These are phyloP conservation scores for Aschersonia sp. DNA, from an alignment of 2,329 filamentous ascomycete genomes.

Conservation along the genomic window DNA sequence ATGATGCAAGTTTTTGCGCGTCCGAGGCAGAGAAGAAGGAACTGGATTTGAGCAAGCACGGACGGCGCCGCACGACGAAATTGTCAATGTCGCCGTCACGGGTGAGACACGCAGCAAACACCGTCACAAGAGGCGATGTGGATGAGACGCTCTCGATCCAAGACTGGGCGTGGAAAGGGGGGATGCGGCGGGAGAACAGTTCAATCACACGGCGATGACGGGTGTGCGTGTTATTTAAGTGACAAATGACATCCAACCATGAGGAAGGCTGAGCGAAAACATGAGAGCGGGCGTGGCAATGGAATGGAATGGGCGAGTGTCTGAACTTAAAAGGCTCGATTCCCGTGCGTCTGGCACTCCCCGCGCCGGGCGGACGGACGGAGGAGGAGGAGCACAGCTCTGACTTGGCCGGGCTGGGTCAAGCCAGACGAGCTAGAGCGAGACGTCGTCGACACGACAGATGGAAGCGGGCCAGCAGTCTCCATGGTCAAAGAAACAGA, in stretches of 20 bases:
- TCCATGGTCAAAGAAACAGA: too few relatives aligned
- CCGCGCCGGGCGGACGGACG: neutral
- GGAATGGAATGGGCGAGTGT: neutral
- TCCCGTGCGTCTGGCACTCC: too few relatives aligned
- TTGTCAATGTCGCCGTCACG: neutral
- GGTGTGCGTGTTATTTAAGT: too few relatives aligned
- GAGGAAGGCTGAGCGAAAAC: neutral
- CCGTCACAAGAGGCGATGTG: too few relatives aligned
- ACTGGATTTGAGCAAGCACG: neutral
- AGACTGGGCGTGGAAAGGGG: neutral
- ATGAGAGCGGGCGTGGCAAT: neutral
- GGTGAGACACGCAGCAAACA: neutral
- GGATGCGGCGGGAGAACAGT: neutral
- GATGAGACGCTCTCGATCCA: neutral
- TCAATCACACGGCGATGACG: neutral
- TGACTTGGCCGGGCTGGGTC: neutral
- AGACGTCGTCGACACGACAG: neutral
- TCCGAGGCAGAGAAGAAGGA: neutral
- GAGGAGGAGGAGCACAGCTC: neutral
- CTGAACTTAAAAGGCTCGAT: neutral
- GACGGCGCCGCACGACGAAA: neutral
- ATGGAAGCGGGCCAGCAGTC: too few relatives aligned
- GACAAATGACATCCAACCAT: neutral
- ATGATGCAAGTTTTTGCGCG: neutral
- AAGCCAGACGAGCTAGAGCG: neutral